Evolutionary conservation across 805 yeast species (phyloP), one percentile per base, ranked within the genome.

Genomic region (Zygoascus flipseniorum): DNA sequence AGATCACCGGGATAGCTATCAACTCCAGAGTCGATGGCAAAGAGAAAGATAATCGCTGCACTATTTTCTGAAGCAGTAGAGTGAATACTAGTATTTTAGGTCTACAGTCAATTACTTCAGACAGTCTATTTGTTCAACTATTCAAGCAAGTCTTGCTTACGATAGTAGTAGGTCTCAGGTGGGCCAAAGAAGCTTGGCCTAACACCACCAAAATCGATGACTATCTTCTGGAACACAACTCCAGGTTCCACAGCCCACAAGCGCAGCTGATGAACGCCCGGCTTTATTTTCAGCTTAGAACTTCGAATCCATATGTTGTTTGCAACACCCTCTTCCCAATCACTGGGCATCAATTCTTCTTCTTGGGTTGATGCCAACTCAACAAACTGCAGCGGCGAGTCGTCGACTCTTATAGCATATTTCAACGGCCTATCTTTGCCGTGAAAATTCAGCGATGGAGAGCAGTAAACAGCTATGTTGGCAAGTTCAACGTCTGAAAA

Each of bases 351-450:
- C 11, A 19, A 26, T 20, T 46, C 54, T 6, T 42, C 51, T 6
- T 37, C 23, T 4, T 47, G 16, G 9, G 43, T 16, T 8, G 57
- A 58, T 72, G 66, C 62, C 26, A 64, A 31, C 50, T 64, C 63
- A 5, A 59, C 53, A 13, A 26, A 47, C 42, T 56, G 54, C 1
- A 66, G 66, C 31, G 53, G 49, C 16, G 56, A 62, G 47, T 60
- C 63, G 50, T 64, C 68, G 35, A 64, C 51, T 4, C 65, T 52
- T 43, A 64, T 52, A n/a, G 61, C 65, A 50, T 64, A 64, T 43
- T 56, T 55, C 48, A 64, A 59, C 8, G 64, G 65, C 9, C 56
- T 44, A 28, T 43, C 18, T 5, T 60, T 63, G 42, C 58, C 56
- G 5, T 62, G 54, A 31, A 56, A 50, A 51, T 64, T 64, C 47